Base-by-base conservation (phyloP, 1,284 basidiomycete genomes). In the Athelia psychrophila region DNA sequence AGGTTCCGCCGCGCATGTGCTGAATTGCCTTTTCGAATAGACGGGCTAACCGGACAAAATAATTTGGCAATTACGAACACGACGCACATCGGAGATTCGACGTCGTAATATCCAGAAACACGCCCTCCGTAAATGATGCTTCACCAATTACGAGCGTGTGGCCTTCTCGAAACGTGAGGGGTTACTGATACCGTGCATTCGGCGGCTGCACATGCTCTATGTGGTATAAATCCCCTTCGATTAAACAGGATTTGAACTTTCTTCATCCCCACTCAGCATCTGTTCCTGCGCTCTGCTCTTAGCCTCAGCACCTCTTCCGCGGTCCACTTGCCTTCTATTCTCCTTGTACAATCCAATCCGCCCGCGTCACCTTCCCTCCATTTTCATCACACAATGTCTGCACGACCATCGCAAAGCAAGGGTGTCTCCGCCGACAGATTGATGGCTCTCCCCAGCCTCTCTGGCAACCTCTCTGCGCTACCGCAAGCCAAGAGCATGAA, bases 401-500 rank as follows among this genome's bases (percentile, higher is more conserved):
- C 38, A n/a, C 6, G 38, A 42, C 38, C 16, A 35, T n/a, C 53
- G 52, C 56, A 55, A 25, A 51, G 51, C 51, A 56, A 51, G 45
- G 58, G 59, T 56, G 58, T 62, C 40, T 56, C 72, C 51, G 62
- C 77, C 58, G 75, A 78, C 62, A 78, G 73, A 51, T 74, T 89
- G 60, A 74, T 87, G 67, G 74, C 87, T 9, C 81, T 87, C 58
- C 88, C 88, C 16, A 84, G 81, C 58, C 72, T 90, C 48, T 83
- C 87, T 15, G 80, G 74, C 47, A 77, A 80, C 1, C 78, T 90
- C 52, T 81, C 84, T 46, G 74, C 78, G 0, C 76, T 90, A 22
- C 86, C 86, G 0, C 79, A 85, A 57, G 88, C 86, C 2, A 86
- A 80, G 59, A 84, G 77, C 69, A 73, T 90, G 49, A 77, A 80